Evolutionary conservation across 768 basidiomycete genomes (phyloP).

Genomic region (Lentinus brumalis): DNA sequence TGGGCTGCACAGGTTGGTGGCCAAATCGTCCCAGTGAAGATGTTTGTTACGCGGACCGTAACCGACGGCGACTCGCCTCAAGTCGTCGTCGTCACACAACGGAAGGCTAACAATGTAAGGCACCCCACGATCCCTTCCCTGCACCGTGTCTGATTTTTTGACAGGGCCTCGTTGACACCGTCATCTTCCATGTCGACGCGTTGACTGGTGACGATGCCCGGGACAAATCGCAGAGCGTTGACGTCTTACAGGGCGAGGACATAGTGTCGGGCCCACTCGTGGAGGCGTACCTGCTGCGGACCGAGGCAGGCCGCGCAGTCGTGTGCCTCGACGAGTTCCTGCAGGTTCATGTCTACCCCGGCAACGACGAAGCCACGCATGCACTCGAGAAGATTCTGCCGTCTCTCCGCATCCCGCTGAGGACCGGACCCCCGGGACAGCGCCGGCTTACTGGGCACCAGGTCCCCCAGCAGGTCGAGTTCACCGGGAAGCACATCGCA

Average conservation of each 20-base stretch:
- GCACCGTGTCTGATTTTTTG: neutral
- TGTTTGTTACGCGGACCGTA: constrained; percentile 58
- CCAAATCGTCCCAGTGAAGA: constrained; percentile 55
- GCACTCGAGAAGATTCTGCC: constrained; percentile 48
- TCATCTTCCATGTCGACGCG: constrained; percentile 75
- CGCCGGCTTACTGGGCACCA: constrained; percentile 62
- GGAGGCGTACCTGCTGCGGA: constrained; percentile 58
- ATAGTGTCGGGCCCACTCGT: constrained; percentile 59
- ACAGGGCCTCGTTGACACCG: constrained; percentile 67
- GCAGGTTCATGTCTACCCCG: constrained; percentile 70
- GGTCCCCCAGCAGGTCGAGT: constrained; percentile 42
- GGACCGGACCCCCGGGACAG: constrained; percentile 42
- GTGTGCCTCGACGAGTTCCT: constrained; percentile 75
- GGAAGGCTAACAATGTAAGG: constrained; percentile 63
- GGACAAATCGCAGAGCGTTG: constrained; percentile 34
- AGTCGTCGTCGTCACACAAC: constrained; percentile 63
- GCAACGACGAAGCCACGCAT: constrained; percentile 46
- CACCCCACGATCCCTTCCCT: neutral
- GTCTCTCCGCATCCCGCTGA: constrained; percentile 58
- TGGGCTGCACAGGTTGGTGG: constrained; percentile 63
- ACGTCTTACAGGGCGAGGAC: constrained; percentile 58
- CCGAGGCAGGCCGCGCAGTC: constrained; percentile 47
- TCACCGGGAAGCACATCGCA: constrained; percentile 51
- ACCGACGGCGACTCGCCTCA: constrained; percentile 50
- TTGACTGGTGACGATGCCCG: constrained; percentile 68